Evolutionary conservation across 192 early-diverging fungal genomes (phyloP).

Genomic region (Coemansia sp.): DNA sequence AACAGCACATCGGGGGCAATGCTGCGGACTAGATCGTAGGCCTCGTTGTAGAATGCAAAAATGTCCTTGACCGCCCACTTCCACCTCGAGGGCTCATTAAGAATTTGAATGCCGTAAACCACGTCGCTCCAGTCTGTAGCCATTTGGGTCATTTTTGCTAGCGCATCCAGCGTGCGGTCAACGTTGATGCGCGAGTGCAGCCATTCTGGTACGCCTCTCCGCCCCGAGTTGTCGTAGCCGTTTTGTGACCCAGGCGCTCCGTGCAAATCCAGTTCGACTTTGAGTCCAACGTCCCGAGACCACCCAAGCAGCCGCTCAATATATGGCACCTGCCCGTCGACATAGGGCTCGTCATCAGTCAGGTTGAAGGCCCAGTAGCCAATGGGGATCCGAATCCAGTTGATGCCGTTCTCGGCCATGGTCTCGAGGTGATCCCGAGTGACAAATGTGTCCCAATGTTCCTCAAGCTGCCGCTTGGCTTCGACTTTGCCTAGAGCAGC

Average conservation of each 20-base stretch:
- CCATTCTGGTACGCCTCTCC: conserved; percentile 52
- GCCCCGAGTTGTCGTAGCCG: conserved; percentile 59
- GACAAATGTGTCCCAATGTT: conserved; percentile 60
- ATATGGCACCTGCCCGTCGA: conserved; percentile 54
- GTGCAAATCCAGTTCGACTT: conserved; percentile 59
- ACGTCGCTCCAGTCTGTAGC: conserved; percentile 52
- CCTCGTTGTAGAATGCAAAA: conserved; percentile 51
- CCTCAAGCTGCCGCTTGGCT: conserved; percentile 35
- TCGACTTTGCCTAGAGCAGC: conserved; percentile 42
- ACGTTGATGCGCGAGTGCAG: conserved; percentile 49
- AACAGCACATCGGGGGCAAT: conserved; percentile 28
- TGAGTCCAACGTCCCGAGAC: conserved; percentile 53
- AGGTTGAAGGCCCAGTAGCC: conserved; percentile 62
- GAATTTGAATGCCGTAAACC: conserved; percentile 45
- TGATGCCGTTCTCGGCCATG: conserved; percentile 50
- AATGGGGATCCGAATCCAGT: conserved; percentile 59
- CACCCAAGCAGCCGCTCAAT: conserved; percentile 52
- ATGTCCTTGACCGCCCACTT: conserved; percentile 39
- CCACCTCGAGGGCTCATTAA: conserved; percentile 53
- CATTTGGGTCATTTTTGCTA: conserved; percentile 55
- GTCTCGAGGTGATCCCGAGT: conserved; percentile 50
- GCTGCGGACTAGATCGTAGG: conserved; percentile 39
- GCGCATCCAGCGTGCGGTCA: conserved; percentile 54
- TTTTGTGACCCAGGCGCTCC: conserved; percentile 63
- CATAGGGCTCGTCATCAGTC: conserved; percentile 54